Evolutionary conservation across 345 rosid genomes (phyloP), one percentile per base, ranked within the genome.

Genomic region (Pelargonium nanum): DNA sequence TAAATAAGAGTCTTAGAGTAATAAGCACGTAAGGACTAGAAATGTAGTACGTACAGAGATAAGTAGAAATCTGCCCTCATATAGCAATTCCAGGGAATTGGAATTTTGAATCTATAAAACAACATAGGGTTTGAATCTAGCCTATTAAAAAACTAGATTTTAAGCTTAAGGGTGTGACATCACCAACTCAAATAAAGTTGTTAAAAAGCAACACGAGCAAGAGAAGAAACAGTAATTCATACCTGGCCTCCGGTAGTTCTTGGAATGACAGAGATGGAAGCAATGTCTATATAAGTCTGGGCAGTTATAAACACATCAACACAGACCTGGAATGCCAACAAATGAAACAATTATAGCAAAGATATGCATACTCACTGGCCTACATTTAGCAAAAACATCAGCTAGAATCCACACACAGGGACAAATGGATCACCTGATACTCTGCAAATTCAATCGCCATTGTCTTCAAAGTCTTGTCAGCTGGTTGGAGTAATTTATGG

Each of bases 361-460:
- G 5, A 25, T 24, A 53, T 25, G 48, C 22, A 26, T 50, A 19
- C 25, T 20, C 19, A 50, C 30, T 19, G 48, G 24, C 52, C 45
- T 45, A 7, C 5, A 24, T 1, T 2, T 26, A 54, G 26, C 45
- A 22, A 70, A 66, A 68, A 48, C 19, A 58, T 21, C 3, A 30
- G 40, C 6, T 30, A 30, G 40, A 6, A 30, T 30, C 40, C 40
- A 30, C 40, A 30, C 9, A 30, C 40, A 30, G 10, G 9, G 9
- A 17, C 2, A 12, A 40, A 12, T 40, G 15, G 32, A 65, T 54
- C 57, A 89, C 99, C 96, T 90, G 99, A 73, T 81, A 90, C 74
- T 94, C 99, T 22, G 99, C 99, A 85, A 94, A 83, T 58, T 94
- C 99, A 70, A 90, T 83, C 61, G 96, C 99, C 97, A 94, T 77